These are phyloP conservation scores for Aspergillus oerlinghausenensis DNA, from an alignment of 2,329 filamentous ascomycete genomes.

Conservation along the genomic window DNA sequence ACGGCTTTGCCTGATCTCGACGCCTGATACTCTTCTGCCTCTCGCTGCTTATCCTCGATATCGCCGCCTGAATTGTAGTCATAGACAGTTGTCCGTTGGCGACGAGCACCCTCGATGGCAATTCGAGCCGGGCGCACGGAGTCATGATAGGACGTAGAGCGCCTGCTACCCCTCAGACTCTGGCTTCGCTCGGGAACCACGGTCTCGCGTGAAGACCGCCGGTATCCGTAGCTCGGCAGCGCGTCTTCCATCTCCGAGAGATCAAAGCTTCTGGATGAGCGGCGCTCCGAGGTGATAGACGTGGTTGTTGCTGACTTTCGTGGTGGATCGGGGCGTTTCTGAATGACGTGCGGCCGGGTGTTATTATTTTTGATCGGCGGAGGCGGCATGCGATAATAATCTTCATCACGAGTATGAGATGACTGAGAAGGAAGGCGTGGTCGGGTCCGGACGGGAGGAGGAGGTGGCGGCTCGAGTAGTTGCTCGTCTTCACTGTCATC, in stretches of 20 bases:
- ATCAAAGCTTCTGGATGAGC: conserved; percentile 30
- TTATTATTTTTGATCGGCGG: conserved; percentile 29
- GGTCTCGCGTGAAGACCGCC: conserved; percentile 28
- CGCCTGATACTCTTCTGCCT: conserved; percentile 39
- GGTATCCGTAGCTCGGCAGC: conserved; percentile 29
- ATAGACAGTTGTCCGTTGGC: conserved; percentile 30
- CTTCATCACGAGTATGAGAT: conserved; percentile 33
- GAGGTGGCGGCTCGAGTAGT: conserved; percentile 23
- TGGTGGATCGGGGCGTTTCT: conserved; percentile 28
- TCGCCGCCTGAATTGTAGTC: conserved; percentile 23
- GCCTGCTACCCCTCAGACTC: conserved; percentile 26
- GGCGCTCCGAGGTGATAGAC: conserved; percentile 25
- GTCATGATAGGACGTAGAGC: conserved; percentile 31
- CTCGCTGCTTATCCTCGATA: conserved; percentile 36
- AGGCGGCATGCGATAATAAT: conserved; percentile 41
- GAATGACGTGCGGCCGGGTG: conserved; percentile 31
- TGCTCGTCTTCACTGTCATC: conserved; percentile 21
- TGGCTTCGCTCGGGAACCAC: conserved; percentile 31
- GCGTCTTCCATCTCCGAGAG: conserved; percentile 29
- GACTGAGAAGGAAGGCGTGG: conserved; percentile 26
- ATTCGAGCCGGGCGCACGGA: conserved; percentile 26
- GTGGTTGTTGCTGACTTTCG: conserved; percentile 31
- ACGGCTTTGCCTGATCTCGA: conserved; percentile 22
- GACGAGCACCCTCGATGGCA: conserved; percentile 31
- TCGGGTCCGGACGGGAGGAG: conserved; percentile 25